phyloP scores from a whole-genome alignment of 805 yeast genomes.

The Cyberlindnera samutprakarnensis region DNA sequence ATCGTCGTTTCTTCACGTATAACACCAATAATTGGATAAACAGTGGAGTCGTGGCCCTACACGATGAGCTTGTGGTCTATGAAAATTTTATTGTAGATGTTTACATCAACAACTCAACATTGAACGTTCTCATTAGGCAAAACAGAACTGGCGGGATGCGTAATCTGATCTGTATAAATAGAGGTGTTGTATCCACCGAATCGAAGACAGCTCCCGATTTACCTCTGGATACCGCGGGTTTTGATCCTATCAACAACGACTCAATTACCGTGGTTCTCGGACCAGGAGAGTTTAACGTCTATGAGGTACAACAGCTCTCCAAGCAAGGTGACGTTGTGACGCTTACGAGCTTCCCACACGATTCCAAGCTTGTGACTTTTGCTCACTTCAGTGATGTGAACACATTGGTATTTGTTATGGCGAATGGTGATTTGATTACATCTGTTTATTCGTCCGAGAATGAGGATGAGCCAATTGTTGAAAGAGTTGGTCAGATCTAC shows the following conservation, averaged over 20 bases:
- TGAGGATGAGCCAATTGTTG: constrained; percentile 42
- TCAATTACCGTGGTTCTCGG: constrained; percentile 61
- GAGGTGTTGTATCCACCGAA: constrained; percentile 42
- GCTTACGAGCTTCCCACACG: constrained; percentile 54
- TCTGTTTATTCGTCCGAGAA: constrained; percentile 49
- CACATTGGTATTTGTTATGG: constrained; percentile 58
- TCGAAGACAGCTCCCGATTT: constrained; percentile 62
- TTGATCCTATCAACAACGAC: constrained; percentile 69
- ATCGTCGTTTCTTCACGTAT: no score
- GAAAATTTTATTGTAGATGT: no score
- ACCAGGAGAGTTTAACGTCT: constrained; percentile 41
- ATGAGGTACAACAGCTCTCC: constrained; percentile 73
- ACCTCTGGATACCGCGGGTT: constrained; percentile 43
- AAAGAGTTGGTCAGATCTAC: constrained; percentile 81
- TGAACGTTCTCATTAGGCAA: no score
- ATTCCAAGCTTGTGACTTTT: constrained; percentile 42
- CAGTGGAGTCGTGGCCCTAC: no score
- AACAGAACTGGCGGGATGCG: no score
- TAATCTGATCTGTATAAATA: constrained; percentile 44
- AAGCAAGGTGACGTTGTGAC: constrained; percentile 52
- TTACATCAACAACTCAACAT: no score
- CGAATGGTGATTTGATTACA: constrained; percentile 67
- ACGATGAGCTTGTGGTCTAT: no score
- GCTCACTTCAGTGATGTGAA: constrained; percentile 63
- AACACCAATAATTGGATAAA: no score